Evolutionary conservation across 2,329 filamentous ascomycete species (phyloP).

Genomic region (Penicillium thymicola): DNA sequence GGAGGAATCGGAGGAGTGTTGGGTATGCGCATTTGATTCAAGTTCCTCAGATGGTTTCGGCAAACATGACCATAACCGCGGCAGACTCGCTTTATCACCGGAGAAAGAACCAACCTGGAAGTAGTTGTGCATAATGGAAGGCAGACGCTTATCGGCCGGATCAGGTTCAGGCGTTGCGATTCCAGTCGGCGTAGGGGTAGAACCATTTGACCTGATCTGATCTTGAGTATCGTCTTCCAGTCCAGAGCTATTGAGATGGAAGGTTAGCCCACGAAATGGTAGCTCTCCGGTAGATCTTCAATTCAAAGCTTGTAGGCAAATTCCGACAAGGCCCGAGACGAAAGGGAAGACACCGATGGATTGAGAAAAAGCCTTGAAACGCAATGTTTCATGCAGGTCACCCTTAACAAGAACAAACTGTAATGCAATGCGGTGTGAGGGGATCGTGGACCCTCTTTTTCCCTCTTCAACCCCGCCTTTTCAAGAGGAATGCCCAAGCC

Average conservation of each 20-base stretch:
- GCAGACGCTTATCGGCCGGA: constrained; percentile 88
- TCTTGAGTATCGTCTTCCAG: constrained; percentile 44
- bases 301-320: constrained; percentile 2
- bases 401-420: neutral
- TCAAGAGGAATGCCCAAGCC: neutral
- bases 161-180: constrained; percentile 92
- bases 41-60: constrained; percentile 19
- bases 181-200: constrained; percentile 70
- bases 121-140: constrained; percentile 91
- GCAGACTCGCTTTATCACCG: constrained; percentile 61
- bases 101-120: constrained; percentile 98
- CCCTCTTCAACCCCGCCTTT: constrained; percentile 1
- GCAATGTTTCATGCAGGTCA: constrained; percentile 11
- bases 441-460: constrained; percentile 14
- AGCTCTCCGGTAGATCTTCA: neutral
- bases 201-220: constrained; percentile 66
- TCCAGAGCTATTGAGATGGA: constrained; percentile 23
- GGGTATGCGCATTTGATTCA: constrained; percentile 15
- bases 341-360: neutral
- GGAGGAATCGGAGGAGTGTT: constrained; percentile 29
- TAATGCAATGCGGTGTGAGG: constrained; percentile 22
- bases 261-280: constrained; percentile 25
- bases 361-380: neutral
- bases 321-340: constrained; percentile 5
- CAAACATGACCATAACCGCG: constrained; percentile 40